Evolutionary conservation across 139 green algal species (phyloP).

Genomic region (Micractinium conductrix): DNA sequence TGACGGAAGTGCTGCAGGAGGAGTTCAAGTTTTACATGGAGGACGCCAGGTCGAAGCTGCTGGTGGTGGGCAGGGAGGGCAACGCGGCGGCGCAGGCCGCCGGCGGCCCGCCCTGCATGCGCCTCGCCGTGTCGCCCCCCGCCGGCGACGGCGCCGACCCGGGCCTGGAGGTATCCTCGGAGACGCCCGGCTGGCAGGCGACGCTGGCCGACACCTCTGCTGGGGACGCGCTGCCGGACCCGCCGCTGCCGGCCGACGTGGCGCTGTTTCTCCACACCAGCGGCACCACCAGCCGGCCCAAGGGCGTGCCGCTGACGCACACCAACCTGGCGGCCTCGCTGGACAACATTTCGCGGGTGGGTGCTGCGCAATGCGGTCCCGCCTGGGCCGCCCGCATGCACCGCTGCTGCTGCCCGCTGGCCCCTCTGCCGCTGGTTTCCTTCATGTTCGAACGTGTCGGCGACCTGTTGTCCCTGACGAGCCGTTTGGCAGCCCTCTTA

Average conservation of each 20-base stretch:
- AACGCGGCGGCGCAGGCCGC: constrained; percentile 22
- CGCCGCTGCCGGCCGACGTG: constrained; percentile 57
- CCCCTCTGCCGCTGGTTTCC: background rate
- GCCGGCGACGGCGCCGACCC: background rate
- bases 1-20: constrained; percentile 64
- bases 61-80: constrained; percentile 59
- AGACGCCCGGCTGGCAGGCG: background rate
- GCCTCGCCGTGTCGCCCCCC: background rate
- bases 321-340: constrained; percentile 78
- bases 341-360: constrained; percentile 66
- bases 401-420: too few relatives aligned
- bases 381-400: too few relatives aligned
- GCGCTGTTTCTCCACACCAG: constrained; percentile 90
- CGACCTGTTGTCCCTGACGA: background rate
- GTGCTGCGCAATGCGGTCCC: too few relatives aligned
- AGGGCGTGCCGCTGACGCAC: constrained; percentile 87
- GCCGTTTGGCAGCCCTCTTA: too few relatives aligned
- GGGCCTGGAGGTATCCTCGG: background rate
- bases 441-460: background rate
- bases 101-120: background rate
- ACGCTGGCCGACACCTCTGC: background rate
- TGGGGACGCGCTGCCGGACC: constrained; percentile 10
- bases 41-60: constrained; percentile 67
- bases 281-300: constrained; percentile 85
- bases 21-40: constrained; percentile 82